Base-by-base conservation (phyloP, 2,329 filamentous ascomycete species). In the Alternaria angustiovoidea region DNA sequence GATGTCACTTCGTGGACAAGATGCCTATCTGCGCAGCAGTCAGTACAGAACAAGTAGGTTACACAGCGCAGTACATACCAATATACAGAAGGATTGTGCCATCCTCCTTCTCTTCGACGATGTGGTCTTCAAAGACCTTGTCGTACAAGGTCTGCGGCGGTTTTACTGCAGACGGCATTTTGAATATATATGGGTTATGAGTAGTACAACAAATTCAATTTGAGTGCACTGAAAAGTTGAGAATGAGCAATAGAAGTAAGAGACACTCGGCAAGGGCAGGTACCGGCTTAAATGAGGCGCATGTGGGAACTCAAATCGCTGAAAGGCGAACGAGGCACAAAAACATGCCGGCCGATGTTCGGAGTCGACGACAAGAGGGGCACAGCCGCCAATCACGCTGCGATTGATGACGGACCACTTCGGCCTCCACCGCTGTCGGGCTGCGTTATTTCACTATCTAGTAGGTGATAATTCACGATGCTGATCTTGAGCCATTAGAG, bases 1-100 rank as follows among this genome's bases (percentile, higher is more conserved):
- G 94, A 97, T 72, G 95, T 99, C 78, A 99, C 95, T 85, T 99
- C 95, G 79, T 99, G 95, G 64, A 98, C 94, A 64, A 99, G 86
- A 85, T 99, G 95, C 80, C 95, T 88, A 82, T 96, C 93, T 94
- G 73, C 58, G 59, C 46, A 48, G 52, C 51, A 57, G 66, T 79
- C 64, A 79, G 69, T 55, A 52, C 49, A 24, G 30, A 44, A 52
- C 26, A 32, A 18, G 22, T 28, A 57, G 28, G 18, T 54, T 28
- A 8, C 7, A 51, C 34, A 38, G 24, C 42, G n/a, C 49, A 16
- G 44, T 26, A 79, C 88, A 70, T 84, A 93, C 93, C 93, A 77
- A 98, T 98, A 80, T 98, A 98, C 61, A 98, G 86, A 67, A 97
- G 84, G 73, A 96, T 85, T 59, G 94, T 97, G 81, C 94, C 94